Base-by-base conservation (phyloP, 805 yeast genomes). In the Cyberlindnera nakhonratchasimensis region DNA sequence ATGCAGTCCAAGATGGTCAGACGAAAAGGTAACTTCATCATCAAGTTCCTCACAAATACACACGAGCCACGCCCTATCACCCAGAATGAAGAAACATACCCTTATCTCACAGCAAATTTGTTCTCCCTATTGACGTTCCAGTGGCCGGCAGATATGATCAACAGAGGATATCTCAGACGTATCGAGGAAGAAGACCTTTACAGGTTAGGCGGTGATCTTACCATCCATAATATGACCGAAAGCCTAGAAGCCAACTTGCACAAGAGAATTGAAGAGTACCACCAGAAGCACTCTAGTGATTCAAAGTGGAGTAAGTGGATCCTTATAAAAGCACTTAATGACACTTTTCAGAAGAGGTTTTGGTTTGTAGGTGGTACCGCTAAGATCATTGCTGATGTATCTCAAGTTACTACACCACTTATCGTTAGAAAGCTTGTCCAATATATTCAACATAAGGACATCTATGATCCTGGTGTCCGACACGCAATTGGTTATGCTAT, bases 401-500 rank as follows among this genome's bases (percentile, higher is more conserved):
- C 59, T 6, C 64, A 59, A 40, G 78, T 85, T 2, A 64, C 80
- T 23, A 77, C 80, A 28, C 90, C 96, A 1, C 66, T 87, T 50
- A 59, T 86, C 10, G 77, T 86, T 4, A 76, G 79, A 58, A 69
- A 74, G 28, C 66, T 88, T 44, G 83, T 87, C 47, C 68, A 67
- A 32, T 85, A 76, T 51, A 85, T 86, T n/a, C 78, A 74, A 49
- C 56, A 58, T 36, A 71, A 73, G 51, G 61, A 57, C 34, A 67
- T 73, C 4, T 20, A 74, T 8, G 56, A 61, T 20, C 75, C 76
- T 7, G 61, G 71, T 12, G 51, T 62, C 67, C 42, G 82, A 25
- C 67, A 64, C 31, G 96, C 96, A 45, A 69, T 85, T 16, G 96
- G 93, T 8, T 84, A 77, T 52, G 82, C 90, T 8, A 64, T 88